Evolutionary conservation across 2,329 filamentous ascomycete species (phyloP).

Genomic region (Aspergillus terreus): DNA sequence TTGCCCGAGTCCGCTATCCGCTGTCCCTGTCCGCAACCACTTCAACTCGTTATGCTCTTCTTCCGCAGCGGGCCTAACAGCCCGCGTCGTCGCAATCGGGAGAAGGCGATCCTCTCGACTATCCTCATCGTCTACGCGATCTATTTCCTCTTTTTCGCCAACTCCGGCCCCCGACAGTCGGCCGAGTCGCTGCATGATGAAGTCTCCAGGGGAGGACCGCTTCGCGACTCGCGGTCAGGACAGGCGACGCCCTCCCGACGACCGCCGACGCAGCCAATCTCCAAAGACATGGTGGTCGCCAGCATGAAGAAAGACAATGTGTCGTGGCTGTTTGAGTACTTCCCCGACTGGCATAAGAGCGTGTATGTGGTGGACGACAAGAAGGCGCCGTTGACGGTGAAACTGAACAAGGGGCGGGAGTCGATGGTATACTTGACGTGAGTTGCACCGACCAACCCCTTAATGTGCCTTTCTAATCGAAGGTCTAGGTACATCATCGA

Average conservation of each 20-base stretch:
- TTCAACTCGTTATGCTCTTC: constrained; percentile 26
- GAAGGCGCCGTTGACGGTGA: constrained; percentile 46
- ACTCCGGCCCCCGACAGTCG: constrained; percentile 8
- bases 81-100: constrained; percentile 31
- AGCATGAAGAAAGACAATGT: constrained; percentile 39
- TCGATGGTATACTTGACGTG: constrained; percentile 45
- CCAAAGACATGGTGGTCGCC: constrained; percentile 37
- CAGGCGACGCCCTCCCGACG: constrained; percentile 16
- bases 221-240: constrained; percentile 14
- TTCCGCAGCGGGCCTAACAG: constrained; percentile 30
- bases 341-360: constrained; percentile 49
- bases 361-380: constrained; percentile 55
- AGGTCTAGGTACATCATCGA: constrained; percentile 41
- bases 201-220: constrained; percentile 6
- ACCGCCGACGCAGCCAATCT: constrained; percentile 11
- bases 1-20: neutral
- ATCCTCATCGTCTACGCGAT: constrained; percentile 31
- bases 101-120: constrained; percentile 32
- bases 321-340: constrained; percentile 36
- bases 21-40: neutral
- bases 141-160: constrained; percentile 32
- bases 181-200: constrained; percentile 10
- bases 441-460: constrained; percentile 8
- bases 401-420: constrained; percentile 42
- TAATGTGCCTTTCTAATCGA: neutral